Percentiles rank a stretch among this genome's conserved stretches.
Conservation (phyloP, 805 yeast species). For the Saccharomyces eubayanus region DNA sequence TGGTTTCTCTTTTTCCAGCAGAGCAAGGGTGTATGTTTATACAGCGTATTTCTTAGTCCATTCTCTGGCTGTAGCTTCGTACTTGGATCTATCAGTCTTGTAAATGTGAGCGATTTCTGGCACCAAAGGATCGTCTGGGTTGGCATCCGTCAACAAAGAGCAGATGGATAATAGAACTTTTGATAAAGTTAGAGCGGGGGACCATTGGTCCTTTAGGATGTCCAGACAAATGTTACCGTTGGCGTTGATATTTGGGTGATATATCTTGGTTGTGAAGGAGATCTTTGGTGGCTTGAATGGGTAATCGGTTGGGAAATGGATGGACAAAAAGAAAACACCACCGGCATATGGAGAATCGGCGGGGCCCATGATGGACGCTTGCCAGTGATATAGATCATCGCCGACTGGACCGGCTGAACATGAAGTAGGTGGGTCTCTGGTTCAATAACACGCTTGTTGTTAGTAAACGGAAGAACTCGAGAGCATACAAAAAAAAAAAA, state of each 20-base stretch:
- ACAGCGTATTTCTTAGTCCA: slow-evolving; percentile 99
- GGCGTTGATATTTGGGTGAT: slow-evolving; percentile 94
- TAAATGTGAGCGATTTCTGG: slow-evolving; percentile 97
- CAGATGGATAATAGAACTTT: slow-evolving; percentile 92
- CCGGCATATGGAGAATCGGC: slow-evolving; percentile 85
- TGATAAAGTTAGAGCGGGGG: slow-evolving; percentile 94
- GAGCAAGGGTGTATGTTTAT: slow-evolving; percentile 25
- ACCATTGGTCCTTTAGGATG: slow-evolving; percentile 96
- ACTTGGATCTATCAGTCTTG: slow-evolving; percentile 87
- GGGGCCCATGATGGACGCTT: slow-evolving; percentile 98
- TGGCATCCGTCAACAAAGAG: slow-evolving; percentile 92
- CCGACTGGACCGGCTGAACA: slow-evolving; percentile 99
- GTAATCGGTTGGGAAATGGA: slow-evolving; percentile 97
- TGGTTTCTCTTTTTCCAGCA: background rate
- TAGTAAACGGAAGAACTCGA: slow-evolving; percentile 8
- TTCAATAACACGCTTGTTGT: slow-evolving; percentile 1
- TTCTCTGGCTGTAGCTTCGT: slow-evolving; percentile 94
- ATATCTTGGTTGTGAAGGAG: slow-evolving; percentile 87
- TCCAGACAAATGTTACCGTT: slow-evolving; percentile 95
- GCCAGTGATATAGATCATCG: slow-evolving; percentile 98
- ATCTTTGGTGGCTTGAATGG: slow-evolving; percentile 98
- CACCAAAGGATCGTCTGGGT: slow-evolving; percentile 97
- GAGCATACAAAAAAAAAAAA: background rate
- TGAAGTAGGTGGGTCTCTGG: slow-evolving; percentile 95
- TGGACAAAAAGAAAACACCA: slow-evolving; percentile 91